These are phyloP conservation scores for Penicillium nordicum DNA, from an alignment of 2,329 filamentous ascomycete genomes.

Conservation along the genomic window DNA sequence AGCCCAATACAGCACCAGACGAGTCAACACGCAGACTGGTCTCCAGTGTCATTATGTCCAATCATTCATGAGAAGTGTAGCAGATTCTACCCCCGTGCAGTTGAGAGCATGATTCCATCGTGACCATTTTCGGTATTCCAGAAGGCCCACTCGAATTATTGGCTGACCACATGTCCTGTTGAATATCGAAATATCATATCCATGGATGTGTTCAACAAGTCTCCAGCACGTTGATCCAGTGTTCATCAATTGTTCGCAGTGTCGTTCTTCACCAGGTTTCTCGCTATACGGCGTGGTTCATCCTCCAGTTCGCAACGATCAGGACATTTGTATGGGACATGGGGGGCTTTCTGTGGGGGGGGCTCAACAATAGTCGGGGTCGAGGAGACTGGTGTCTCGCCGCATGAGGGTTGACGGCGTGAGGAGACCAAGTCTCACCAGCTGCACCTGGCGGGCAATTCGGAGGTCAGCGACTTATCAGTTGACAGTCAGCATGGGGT, in stretches of 20 bases:
- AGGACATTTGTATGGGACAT: neutral
- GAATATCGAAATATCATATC: neutral
- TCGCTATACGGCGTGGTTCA: neutral
- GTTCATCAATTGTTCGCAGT: neutral
- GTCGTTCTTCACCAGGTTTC: neutral
- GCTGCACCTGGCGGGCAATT: neutral
- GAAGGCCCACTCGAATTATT: neutral
- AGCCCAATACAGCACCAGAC: too few relatives aligned
- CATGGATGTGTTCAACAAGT: neutral
- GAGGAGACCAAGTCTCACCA: neutral
- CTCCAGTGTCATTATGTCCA: too few relatives aligned
- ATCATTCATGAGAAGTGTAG: too few relatives aligned
- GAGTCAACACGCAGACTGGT: too few relatives aligned
- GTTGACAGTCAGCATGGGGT: neutral
- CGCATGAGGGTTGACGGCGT: neutral
- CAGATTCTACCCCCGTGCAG: too few relatives aligned
- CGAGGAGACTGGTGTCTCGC: neutral
- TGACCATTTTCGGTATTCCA: neutral
- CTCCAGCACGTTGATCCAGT: neutral
- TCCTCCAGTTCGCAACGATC: neutral
- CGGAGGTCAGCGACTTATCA: neutral
- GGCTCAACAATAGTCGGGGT: too few relatives aligned
- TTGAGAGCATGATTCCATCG: neutral
- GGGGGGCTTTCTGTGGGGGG: neutral
- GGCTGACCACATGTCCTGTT: neutral